Evolutionary conservation across 2,329 filamentous ascomycete genomes (phyloP).

Genomic region (Xylariaceae sp.): DNA sequence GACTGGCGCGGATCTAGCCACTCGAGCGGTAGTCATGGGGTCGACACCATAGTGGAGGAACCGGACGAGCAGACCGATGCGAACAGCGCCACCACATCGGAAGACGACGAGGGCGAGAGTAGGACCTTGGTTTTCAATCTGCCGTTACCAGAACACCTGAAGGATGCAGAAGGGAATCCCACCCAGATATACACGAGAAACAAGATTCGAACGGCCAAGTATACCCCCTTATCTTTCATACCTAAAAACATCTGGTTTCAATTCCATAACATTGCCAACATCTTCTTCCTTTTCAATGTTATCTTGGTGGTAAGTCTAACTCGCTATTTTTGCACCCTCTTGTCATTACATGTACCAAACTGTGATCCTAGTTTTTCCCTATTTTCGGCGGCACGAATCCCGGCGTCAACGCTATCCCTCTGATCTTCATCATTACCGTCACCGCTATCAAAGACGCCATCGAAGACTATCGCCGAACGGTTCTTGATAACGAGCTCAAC

Average conservation of each 20-base stretch:
- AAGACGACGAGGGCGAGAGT: constrained; percentile 39
- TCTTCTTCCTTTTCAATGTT: constrained; percentile 96
- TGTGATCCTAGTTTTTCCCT: constrained; percentile 69
- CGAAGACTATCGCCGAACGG: constrained; percentile 88
- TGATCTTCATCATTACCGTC: constrained; percentile 85
- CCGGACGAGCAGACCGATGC: constrained; percentile 36
- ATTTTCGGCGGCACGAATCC: constrained; percentile 93
- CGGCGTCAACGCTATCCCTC: constrained; percentile 79
- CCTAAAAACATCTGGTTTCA: constrained; percentile 97
- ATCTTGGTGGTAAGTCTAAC: constrained; percentile 75
- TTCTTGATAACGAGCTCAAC: constrained; percentile 89
- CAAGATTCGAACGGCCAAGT: constrained; percentile 97
- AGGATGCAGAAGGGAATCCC: constrained; percentile 77
- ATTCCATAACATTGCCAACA: constrained; percentile 97
- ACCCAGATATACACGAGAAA: constrained; percentile 70
- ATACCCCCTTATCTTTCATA: constrained; percentile 89
- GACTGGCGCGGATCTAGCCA: constrained; percentile 33
- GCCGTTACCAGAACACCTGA: constrained; percentile 66
- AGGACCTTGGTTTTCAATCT: constrained; percentile 80
- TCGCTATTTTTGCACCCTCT: background rate
- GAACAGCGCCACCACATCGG: constrained; percentile 33
- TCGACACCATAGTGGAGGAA: constrained; percentile 28
- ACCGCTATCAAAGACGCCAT: constrained; percentile 93
- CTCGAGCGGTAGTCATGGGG: constrained; percentile 30
- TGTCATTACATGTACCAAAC: constrained; percentile 8